These are phyloP conservation scores for Plasmodium falciparum DNA, from an alignment of 169 alveolate species.

Conservation along the genomic window DNA sequence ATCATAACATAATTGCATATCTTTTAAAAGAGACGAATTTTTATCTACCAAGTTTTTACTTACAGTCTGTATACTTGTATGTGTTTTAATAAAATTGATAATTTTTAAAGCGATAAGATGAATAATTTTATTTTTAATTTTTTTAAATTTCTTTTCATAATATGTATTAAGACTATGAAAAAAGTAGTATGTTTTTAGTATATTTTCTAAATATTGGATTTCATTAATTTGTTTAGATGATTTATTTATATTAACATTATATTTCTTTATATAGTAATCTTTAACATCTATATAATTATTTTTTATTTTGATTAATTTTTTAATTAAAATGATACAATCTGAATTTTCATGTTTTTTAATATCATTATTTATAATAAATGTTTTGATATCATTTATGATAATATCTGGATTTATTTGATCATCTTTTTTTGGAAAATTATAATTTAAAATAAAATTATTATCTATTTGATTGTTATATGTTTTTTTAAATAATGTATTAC, in stretches of 20 bases:
- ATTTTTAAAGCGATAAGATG: constrained; percentile 27
- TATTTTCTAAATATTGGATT: constrained; percentile 26
- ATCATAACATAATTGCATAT: constrained; percentile 32
- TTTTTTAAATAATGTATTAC: neutral
- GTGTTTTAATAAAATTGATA: constrained; percentile 18
- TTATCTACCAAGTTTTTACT: constrained; percentile 34
- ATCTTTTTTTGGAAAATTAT: neutral
- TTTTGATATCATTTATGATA: constrained; percentile 23
- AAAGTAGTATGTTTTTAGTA: constrained; percentile 32
- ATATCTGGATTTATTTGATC: constrained; percentile 26
- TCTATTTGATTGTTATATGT: neutral
- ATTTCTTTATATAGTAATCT: constrained; percentile 60
- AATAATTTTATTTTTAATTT: constrained; percentile 30
- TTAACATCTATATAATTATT: constrained; percentile 65
- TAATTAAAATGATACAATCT: constrained; percentile 22
- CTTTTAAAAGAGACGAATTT: constrained; percentile 11
- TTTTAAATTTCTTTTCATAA: constrained; percentile 67
- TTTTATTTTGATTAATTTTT: constrained; percentile 70
- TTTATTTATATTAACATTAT: constrained; percentile 21
- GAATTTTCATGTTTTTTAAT: constrained; percentile 17
- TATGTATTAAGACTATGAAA: constrained; percentile 38
- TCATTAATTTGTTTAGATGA: constrained; percentile 5
- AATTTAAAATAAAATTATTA: neutral
- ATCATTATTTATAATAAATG: constrained; percentile 6
- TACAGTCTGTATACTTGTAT: constrained; percentile 20